These are phyloP conservation scores for Claviceps lovelessii DNA, from an alignment of 2,329 filamentous ascomycete genomes.

Conservation along the genomic window DNA sequence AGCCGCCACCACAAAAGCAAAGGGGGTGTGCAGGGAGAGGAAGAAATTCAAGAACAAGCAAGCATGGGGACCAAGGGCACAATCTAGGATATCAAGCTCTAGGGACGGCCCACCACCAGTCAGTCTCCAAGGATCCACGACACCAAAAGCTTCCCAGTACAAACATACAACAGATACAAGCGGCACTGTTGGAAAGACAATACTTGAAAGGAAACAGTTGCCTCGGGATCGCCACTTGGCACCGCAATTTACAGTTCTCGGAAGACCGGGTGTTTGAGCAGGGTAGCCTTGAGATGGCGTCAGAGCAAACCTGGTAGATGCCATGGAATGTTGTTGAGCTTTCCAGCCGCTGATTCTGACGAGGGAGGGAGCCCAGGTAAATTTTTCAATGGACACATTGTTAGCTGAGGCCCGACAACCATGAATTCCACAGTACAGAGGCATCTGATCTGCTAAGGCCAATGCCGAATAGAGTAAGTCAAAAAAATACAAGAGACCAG, in stretches of 20 bases:
- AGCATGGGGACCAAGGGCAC: background rate
- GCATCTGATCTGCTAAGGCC: background rate
- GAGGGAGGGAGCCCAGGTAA: background rate
- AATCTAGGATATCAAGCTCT: background rate
- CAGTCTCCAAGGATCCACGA: background rate
- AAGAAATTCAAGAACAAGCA: background rate
- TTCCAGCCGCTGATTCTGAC: background rate
- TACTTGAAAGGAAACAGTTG: background rate
- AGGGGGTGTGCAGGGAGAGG: background rate
- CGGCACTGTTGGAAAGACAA: background rate
- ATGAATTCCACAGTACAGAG: background rate
- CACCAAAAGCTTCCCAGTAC: background rate
- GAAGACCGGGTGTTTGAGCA: background rate
- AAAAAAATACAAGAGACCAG: constrained; percentile 1
- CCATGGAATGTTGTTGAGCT: background rate
- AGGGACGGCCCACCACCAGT: background rate
- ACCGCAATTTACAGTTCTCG: background rate
- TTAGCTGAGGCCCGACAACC: background rate
- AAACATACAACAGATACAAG: background rate
- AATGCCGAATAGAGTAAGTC: constrained; percentile 2
- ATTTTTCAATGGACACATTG: background rate
- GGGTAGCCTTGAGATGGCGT: constrained; percentile 1
- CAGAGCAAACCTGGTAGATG: constrained; percentile 1
- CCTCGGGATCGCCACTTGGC: background rate
- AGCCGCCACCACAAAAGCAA: constrained; percentile 5